phyloP scores from a whole-genome alignment of 2,329 filamentous ascomycete genomes.

The Ophiostoma quercus region DNA sequence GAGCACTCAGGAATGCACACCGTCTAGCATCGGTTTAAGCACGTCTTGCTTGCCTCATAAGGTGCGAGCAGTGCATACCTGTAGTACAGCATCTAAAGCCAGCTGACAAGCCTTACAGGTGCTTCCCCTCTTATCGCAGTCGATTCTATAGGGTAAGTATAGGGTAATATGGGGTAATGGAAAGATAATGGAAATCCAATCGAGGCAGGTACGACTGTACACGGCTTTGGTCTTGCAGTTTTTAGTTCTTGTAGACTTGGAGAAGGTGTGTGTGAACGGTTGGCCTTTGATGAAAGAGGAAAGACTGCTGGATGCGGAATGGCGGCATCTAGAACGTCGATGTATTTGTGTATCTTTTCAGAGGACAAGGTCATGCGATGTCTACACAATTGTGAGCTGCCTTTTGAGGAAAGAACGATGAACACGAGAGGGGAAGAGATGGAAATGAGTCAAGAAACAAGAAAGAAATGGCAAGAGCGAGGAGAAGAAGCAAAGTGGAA shows the following conservation, averaged over 20 bases:
- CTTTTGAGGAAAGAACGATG: conserved; percentile 4
- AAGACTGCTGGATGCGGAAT: conserved; percentile 22
- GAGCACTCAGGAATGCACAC: background rate
- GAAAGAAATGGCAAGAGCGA: background rate
- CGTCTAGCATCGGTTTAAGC: conserved; percentile 23
- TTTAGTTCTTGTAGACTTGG: background rate
- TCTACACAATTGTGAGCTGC: background rate
- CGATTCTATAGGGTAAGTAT: conserved; percentile 24
- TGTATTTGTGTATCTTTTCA: background rate
- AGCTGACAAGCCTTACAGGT: background rate
- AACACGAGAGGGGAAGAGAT: background rate
- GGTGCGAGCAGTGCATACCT: background rate
- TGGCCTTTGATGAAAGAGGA: conserved; percentile 18
- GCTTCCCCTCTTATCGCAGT: background rate
- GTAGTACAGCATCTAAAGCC: background rate
- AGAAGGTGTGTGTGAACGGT: background rate
- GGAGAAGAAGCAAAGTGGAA: background rate
- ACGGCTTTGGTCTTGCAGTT: background rate
- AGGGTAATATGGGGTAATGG: conserved; percentile 24
- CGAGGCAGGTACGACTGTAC: conserved; percentile 17
- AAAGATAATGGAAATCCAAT: conserved; percentile 23
- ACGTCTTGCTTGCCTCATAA: background rate
- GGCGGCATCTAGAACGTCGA: background rate
- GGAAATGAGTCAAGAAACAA: background rate
- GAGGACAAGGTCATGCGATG: background rate